phyloP scores from a whole-genome alignment of 257 asterid genomes.

The Mitragyna speciosa region DNA sequence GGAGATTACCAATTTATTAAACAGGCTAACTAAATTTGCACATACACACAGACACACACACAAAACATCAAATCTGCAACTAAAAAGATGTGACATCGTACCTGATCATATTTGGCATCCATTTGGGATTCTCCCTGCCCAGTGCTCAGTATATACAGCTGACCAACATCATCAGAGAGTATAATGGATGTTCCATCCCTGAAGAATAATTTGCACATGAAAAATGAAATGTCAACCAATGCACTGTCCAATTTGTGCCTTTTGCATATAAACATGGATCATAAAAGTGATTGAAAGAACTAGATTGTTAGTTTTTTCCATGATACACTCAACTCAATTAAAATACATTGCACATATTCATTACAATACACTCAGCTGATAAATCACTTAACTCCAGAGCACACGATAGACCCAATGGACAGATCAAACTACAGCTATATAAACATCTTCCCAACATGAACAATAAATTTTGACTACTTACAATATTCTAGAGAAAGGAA shows the following conservation, averaged over 20 bases:
- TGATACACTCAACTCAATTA: background rate
- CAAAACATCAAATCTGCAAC: constrained; percentile 11
- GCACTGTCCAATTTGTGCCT: constrained; percentile 3
- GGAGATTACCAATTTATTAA: constrained; percentile 9
- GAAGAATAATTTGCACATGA: constrained; percentile 26
- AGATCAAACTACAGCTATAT: background rate
- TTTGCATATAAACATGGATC: constrained; percentile 1
- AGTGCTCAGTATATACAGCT: constrained; percentile 84
- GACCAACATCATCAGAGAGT: constrained; percentile 98
- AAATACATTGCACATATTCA: background rate
- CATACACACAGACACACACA: background rate
- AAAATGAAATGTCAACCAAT: constrained; percentile 3
- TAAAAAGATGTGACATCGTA: constrained; percentile 22
- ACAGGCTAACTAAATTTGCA: constrained; percentile 18
- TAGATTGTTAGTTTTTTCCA: background rate
- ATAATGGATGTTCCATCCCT: constrained; percentile 99
- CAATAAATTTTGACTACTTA: background rate
- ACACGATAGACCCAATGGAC: background rate
- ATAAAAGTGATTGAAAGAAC: constrained; percentile 1
- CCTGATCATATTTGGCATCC: constrained; percentile 99
- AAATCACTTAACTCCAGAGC: background rate
- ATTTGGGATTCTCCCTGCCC: constrained; percentile 97
- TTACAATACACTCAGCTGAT: background rate
- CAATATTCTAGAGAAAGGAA: background rate
- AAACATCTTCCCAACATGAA: background rate